phyloP scores from a whole-genome alignment of 768 basidiomycete genomes.

The Suillus sp. region DNA sequence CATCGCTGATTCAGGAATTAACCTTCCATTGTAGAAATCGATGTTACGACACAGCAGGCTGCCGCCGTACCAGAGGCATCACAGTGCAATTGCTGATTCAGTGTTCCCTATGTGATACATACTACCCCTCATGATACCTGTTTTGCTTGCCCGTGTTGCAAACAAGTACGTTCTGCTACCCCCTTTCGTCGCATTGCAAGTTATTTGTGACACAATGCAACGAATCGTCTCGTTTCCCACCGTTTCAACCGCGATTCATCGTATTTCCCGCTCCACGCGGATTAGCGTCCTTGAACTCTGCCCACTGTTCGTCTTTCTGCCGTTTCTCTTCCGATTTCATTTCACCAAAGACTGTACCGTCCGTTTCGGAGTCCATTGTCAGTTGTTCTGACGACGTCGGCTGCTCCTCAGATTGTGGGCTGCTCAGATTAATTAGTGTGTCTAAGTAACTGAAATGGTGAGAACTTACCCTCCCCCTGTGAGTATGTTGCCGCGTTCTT shows the following conservation, averaged over 20 bases:
- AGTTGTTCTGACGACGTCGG: constrained; percentile 81
- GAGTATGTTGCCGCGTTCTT: constrained; percentile 81
- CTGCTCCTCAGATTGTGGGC: constrained; percentile 63
- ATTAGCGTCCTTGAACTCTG: constrained; percentile 81
- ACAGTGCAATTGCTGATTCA: constrained; percentile 72
- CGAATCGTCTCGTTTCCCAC: constrained; percentile 11
- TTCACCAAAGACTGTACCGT: constrained; percentile 71
- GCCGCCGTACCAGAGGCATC: constrained; percentile 85
- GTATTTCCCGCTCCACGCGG: constrained; percentile 94
- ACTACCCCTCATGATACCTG: constrained; percentile 22
- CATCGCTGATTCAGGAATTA: constrained; percentile 10
- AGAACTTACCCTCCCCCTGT: constrained; percentile 79
- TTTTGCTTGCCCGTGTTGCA: constrained; percentile 24
- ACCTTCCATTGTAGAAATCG: constrained; percentile 66
- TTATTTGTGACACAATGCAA: constrained; percentile 7
- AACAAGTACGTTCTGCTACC: constrained; percentile 21
- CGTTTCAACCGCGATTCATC: constrained; percentile 83
- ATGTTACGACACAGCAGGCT: constrained; percentile 74
- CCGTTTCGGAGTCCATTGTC: constrained; percentile 77
- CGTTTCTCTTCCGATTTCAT: constrained; percentile 75
- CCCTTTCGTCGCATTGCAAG: constrained; percentile 7
- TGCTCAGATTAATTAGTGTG: constrained; percentile 31
- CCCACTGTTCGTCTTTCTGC: constrained; percentile 90
- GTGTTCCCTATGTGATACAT: constrained; percentile 9
- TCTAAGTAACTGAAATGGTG: constrained; percentile 6